Conservation (phyloP, 2,329 filamentous ascomycete species). For the Coleophoma crateriformis region DNA sequence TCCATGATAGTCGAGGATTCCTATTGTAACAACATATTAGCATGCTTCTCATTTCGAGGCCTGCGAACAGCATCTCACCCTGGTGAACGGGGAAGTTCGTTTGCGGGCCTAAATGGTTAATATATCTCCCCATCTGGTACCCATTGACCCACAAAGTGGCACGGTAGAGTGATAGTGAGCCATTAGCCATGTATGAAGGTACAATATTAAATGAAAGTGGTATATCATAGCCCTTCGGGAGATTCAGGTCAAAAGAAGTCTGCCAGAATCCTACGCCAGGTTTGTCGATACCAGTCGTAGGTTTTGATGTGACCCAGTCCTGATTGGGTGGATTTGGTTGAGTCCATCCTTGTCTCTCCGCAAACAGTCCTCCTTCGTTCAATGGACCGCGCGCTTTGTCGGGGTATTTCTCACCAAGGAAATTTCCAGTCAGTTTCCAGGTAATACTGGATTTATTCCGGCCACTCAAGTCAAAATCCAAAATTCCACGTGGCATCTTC, state of each 20-base stretch:
- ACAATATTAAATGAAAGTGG: conserved; percentile 44
- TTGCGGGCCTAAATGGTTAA: conserved; percentile 69
- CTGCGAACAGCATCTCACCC: background rate
- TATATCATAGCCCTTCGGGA: conserved; percentile 51
- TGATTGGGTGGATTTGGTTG: conserved; percentile 43
- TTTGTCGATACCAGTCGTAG: conserved; percentile 30
- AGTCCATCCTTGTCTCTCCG: conserved; percentile 57
- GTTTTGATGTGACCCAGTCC: conserved; percentile 32
- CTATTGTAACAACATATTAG: conserved; percentile 50
- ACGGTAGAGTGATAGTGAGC: conserved; percentile 41
- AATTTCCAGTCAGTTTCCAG: conserved; percentile 64
- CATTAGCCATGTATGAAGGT: conserved; percentile 5
- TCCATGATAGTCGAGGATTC: conserved; percentile 60
- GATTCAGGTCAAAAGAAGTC: conserved; percentile 45
- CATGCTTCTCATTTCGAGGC: background rate
- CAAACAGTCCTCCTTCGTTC: conserved; percentile 58
- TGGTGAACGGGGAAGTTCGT: conserved; percentile 57
- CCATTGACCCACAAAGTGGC: conserved; percentile 67
- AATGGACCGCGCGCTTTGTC: conserved; percentile 55
- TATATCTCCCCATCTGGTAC: conserved; percentile 62
- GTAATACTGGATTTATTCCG: conserved; percentile 36
- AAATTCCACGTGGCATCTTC: conserved; percentile 55
- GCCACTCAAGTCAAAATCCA: conserved; percentile 49
- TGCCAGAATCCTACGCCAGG: conserved; percentile 53
- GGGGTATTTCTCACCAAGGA: conserved; percentile 55